Evolutionary conservation across 2,329 filamentous ascomycete genomes (phyloP).

Genomic region (Periconia sp.): DNA sequence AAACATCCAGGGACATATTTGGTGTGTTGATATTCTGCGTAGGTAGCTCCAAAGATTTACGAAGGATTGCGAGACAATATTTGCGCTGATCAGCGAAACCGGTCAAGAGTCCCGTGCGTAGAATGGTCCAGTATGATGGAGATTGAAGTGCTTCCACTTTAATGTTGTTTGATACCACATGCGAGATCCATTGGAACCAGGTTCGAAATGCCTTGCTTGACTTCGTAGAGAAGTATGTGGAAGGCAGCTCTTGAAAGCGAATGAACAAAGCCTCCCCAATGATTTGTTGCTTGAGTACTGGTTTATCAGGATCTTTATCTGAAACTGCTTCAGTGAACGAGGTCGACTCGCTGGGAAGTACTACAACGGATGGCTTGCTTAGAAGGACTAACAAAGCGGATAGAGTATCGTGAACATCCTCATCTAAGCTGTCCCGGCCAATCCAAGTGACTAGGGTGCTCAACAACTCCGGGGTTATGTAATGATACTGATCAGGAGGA

Average conservation of each 20-base stretch:
- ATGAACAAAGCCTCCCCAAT: constrained; percentile 32
- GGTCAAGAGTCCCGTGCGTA: constrained; percentile 47
- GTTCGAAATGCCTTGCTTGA: constrained; percentile 34
- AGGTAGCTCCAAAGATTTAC: constrained; percentile 45
- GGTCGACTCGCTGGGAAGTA: too few relatives aligned
- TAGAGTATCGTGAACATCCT: constrained; percentile 29
- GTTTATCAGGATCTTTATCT: too few relatives aligned
- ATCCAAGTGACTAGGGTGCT: constrained; percentile 25
- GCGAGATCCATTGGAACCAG: constrained; percentile 46
- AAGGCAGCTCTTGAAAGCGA: constrained; percentile 23
- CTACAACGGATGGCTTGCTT: constrained; percentile 12
- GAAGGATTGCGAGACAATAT: constrained; percentile 53
- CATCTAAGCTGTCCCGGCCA: constrained; percentile 25
- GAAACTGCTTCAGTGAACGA: neutral
- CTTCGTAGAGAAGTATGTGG: constrained; percentile 21
- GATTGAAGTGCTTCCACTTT: constrained; percentile 29
- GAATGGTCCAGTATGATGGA: constrained; percentile 48
- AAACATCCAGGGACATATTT: constrained; percentile 27
- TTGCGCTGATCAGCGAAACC: constrained; percentile 55
- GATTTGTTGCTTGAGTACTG: constrained; percentile 12
- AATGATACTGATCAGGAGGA: constrained; percentile 22
- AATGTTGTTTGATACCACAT: constrained; percentile 20
- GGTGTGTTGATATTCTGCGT: constrained; percentile 29
- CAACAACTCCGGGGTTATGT: constrained; percentile 21
- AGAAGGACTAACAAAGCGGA: constrained; percentile 34